Evolutionary conservation across 2,329 filamentous ascomycete species (phyloP), one percentile per base, ranked within the genome.

Genomic region (Ilyonectria sp.): DNA sequence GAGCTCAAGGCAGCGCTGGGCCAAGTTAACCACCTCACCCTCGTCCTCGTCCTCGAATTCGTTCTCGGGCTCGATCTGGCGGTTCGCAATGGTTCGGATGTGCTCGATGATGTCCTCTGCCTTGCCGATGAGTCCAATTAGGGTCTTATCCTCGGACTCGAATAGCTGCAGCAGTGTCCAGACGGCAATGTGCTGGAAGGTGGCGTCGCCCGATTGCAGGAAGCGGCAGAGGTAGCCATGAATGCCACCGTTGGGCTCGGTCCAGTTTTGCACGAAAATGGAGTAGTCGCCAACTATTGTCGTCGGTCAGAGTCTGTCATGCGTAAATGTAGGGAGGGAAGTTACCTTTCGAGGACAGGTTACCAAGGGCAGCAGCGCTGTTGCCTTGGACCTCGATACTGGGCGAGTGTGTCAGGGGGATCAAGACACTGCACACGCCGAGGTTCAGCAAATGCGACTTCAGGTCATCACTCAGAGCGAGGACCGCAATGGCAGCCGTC

Each of bases 381-480:
- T 99, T 99, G 47, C 96, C 96, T 81, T 99, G 96, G 0, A 99
- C 96, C 79, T 99, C 96, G 59, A 99, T 97, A 79, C 95, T 98
- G 65, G 95, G 91, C 0, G 95, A 98, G 78, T 96, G 94, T 0
- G 96, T 99, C 66, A 99, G 86, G 26, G 96, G 96, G 65, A 99
- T 98, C 64, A 99, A 84, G 13, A 98, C 95, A 77, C 98, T 96
- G 77, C 98, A 98, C 1, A 99, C 95, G 23, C 95, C 96, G 2
- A 98, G 87, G 68, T 94, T 95, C 61, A 99, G 85, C 13, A 99
- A 87, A 78, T 97, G 93, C 5, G 93, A 90, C 83, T 99, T 99
- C 65, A 99, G 88, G 71, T 99, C 96, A 76, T 99, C 96, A 75
- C 95, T 98, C 58, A 99, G 85, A 19, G 96, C 96, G 70, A 99